Base-by-base conservation (phyloP, 1,139 yeast genomes). In the Yamadazyma oceani region DNA sequence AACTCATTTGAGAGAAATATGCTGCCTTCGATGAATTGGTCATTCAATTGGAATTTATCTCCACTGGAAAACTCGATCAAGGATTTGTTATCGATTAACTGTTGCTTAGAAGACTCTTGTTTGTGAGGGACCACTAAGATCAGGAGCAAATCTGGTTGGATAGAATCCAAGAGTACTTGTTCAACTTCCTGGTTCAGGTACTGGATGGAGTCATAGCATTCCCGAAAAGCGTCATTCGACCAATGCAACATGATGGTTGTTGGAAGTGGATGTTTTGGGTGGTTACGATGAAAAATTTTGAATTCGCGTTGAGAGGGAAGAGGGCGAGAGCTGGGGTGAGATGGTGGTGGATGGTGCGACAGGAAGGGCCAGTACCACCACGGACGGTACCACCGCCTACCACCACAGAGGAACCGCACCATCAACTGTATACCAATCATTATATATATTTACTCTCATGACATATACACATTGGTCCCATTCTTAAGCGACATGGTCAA, bases 21-120 rank as follows among this genome's bases (percentile, higher is more conserved):
- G 2, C 85, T 76, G 2, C 78, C 71, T 35, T 85, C 62, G 46
- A 67, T 48, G 41, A 69, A 71, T 19, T 55, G 51, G 29, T 81
- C 85, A 57, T 90, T 95, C 38, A 90, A 64, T 43, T 75, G 70
- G 40, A 84, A 69, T 45, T 84, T 89, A 43, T 84, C 90, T 13
- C 73, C 75, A 43, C 57, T 60, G 23, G 66, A 51, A 35, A 87
- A 65, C 14, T 58, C 61, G 10, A 84, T 63, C 17, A 75, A 71
- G 34, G 81, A 78, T 22, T 73, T 64, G 47, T 79, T 82, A 37
- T 59, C 62, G 23, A 56, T 45, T 26, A 88, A 57, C 34, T 57
- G 57, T 21, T 69, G 65, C 51, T 92, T 66, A 41, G 87, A 76
- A 4, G 66, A 35, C 26, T 76, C 79, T 44, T 72, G 77, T 53